Percentiles rank a stretch among this genome's conserved stretches.
These are phyloP conservation scores for Asterophora lycoperdoides DNA, from an alignment of 768 basidiomycete species.

Conservation along the genomic window DNA sequence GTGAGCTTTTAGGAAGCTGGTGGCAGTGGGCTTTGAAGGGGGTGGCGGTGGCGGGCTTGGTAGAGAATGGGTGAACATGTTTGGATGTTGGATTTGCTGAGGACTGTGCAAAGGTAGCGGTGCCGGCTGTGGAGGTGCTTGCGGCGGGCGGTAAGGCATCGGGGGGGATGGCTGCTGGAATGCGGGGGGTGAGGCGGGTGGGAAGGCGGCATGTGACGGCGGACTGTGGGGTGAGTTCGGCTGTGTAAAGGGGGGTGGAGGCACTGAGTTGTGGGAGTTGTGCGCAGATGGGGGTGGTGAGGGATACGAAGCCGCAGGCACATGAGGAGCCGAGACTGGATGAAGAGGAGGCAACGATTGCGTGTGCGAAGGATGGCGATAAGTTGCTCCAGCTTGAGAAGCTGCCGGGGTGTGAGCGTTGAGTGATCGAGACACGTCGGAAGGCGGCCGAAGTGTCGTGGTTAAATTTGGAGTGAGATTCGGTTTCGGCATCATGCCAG, in stretches of 20 bases:
- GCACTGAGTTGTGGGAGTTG: no score
- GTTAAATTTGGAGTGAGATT: conserved; percentile 1
- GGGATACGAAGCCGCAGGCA: conserved; percentile 3
- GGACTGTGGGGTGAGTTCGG: no score
- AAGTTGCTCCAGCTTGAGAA: conserved; percentile 2
- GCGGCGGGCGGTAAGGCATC: no score
- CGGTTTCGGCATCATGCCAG: conserved; percentile 1
- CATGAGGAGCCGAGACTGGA: neutral
- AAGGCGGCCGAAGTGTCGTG: conserved; percentile 11
- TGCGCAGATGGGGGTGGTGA: conserved; percentile 1
- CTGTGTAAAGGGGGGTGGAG: no score
- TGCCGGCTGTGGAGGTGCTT: neutral
- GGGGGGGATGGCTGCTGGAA: no score
- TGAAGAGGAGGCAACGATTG: conserved; percentile 6
- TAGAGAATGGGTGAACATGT: neutral
- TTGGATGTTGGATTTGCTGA: neutral
- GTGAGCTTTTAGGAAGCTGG: no score
- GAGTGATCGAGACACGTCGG: neutral
- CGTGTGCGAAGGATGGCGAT: no score
- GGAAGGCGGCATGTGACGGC: no score
- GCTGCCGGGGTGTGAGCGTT: neutral
- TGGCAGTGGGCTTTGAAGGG: no score
- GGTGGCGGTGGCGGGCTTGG: no score
- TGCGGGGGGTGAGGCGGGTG: neutral
- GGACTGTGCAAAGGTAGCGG: neutral